Evolutionary conservation across 192 early-diverging fungal species (phyloP).

Genomic region (Backusella tuberculispora): DNA sequence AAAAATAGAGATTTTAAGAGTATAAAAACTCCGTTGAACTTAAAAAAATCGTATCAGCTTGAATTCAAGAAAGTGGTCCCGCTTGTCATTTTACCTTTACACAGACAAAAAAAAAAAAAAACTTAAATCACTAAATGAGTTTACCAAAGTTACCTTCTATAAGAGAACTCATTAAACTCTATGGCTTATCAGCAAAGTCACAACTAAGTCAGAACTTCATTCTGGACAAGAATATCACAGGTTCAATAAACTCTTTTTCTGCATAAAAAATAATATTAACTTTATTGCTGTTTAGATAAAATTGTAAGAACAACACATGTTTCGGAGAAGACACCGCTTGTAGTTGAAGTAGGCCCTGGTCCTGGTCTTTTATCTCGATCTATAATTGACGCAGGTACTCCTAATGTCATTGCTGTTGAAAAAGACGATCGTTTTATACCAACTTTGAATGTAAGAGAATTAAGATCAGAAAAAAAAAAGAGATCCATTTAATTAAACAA

Average conservation of each 20-base stretch:
- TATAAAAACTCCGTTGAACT: no score
- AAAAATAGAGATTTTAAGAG: no score
- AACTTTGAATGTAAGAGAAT: constrained; percentile 50
- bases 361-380: constrained; percentile 80
- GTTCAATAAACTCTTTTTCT: constrained; percentile 30
- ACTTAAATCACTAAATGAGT: not conserved
- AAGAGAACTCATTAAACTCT: constrained; percentile 73
- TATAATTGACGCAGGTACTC: constrained; percentile 68
- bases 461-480: no score
- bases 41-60: no score
- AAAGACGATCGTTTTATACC: constrained; percentile 76
- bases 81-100: no score
- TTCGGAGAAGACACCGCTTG: constrained; percentile 57
- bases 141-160: constrained; percentile 60
- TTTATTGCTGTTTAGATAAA: constrained; percentile 52
- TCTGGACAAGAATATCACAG: constrained; percentile 81
- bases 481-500: not conserved
- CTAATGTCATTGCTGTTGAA: constrained; percentile 70
- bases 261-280: not conserved
- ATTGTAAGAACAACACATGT: constrained; percentile 65
- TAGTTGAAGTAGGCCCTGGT: constrained; percentile 81
- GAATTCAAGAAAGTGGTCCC: no score
- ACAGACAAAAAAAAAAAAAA: no score
- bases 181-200: constrained; percentile 70
- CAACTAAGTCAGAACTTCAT: constrained; percentile 86